phyloP scores from a whole-genome alignment of 2,329 filamentous ascomycete species.

The Paraphoma chrysanthemicola region DNA sequence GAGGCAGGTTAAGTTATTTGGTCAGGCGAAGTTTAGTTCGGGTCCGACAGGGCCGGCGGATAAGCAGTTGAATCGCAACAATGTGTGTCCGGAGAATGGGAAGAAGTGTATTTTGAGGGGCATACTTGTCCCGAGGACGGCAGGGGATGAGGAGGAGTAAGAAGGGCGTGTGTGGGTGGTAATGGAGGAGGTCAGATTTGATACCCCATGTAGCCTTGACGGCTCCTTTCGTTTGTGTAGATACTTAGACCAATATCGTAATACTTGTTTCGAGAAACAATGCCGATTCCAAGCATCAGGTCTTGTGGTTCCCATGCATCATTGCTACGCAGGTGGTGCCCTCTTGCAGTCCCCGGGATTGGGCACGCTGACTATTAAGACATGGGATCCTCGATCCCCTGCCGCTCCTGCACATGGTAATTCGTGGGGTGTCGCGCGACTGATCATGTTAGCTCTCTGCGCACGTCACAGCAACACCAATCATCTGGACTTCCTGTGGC shows the following conservation, averaged over 20 bases:
- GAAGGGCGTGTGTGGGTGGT: not conserved
- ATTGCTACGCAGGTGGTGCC: too few species aligned
- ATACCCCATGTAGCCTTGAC: conserved; percentile 6
- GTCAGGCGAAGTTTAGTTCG: conserved; percentile 57
- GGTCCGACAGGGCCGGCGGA: conserved; percentile 69
- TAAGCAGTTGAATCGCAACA: conserved; percentile 63
- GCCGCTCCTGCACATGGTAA: too few species aligned
- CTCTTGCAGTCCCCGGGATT: too few species aligned
- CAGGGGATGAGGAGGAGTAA: conserved; percentile 1
- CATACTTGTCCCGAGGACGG: conserved; percentile 43
- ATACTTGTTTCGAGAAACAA: not conserved
- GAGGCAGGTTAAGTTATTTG: conserved; percentile 56
- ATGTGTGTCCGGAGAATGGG: conserved; percentile 64
- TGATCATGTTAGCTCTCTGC: not conserved
- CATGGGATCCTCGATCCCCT: not conserved
- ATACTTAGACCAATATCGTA: conserved; percentile 1
- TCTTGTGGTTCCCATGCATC: too few species aligned
- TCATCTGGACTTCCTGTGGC: not conserved
- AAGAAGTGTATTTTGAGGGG: conserved; percentile 54
- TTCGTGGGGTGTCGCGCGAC: too few species aligned
- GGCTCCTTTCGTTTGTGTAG: not conserved
- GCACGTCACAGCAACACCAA: not conserved
- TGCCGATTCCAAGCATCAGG: not conserved
- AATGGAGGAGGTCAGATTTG: not conserved
- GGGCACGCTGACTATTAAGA: not conserved